These are phyloP conservation scores for Tilletiopsis washingtonensis DNA, from an alignment of 1,284 basidiomycete species.

Conservation along the genomic window DNA sequence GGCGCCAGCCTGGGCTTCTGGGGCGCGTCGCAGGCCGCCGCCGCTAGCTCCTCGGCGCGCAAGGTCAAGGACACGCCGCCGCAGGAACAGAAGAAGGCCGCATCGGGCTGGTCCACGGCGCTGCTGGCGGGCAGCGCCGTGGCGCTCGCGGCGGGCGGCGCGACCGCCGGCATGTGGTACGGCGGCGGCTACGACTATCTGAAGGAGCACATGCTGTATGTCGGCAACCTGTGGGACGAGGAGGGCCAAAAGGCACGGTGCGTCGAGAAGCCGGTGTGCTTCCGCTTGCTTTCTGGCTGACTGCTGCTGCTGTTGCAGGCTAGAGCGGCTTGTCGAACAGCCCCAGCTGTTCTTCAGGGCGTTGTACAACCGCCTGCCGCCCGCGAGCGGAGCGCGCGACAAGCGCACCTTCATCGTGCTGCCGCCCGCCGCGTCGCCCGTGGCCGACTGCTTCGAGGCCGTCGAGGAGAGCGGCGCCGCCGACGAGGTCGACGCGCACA, in stretches of 20 bases:
- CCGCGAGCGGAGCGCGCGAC: neutral
- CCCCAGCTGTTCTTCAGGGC: slow-evolving; percentile 50
- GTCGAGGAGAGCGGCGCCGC: slow-evolving; percentile 50
- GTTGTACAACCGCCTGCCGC: slow-evolving; percentile 34
- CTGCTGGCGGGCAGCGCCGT: slow-evolving; percentile 22
- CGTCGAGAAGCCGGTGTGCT: neutral
- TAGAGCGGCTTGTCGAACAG: slow-evolving; percentile 19
- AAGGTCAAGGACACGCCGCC: neutral
- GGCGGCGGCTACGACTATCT: slow-evolving; percentile 55
- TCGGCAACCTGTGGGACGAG: slow-evolving; percentile 79
- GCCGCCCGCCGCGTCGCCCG: slow-evolving; percentile 21
- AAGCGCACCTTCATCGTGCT: slow-evolving; percentile 39
- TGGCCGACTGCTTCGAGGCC: neutral
- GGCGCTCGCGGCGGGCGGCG: slow-evolving; percentile 65
- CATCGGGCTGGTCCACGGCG: slow-evolving; percentile 50
- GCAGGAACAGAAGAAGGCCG: slow-evolving; percentile 13
- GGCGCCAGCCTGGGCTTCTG: slow-evolving; percentile 50
- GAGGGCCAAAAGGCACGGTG: slow-evolving; percentile 56
- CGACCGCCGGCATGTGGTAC: slow-evolving; percentile 57
- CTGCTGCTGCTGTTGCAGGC: neutral
- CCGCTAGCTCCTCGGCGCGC: neutral
- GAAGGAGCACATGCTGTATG: slow-evolving; percentile 82
- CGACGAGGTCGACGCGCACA: slow-evolving; percentile 80
- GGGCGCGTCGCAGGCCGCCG: neutral
- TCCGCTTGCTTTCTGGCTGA: neutral